Conservation (phyloP, 2,329 filamentous ascomycete species). For the Phyllachora maydis region DNA sequence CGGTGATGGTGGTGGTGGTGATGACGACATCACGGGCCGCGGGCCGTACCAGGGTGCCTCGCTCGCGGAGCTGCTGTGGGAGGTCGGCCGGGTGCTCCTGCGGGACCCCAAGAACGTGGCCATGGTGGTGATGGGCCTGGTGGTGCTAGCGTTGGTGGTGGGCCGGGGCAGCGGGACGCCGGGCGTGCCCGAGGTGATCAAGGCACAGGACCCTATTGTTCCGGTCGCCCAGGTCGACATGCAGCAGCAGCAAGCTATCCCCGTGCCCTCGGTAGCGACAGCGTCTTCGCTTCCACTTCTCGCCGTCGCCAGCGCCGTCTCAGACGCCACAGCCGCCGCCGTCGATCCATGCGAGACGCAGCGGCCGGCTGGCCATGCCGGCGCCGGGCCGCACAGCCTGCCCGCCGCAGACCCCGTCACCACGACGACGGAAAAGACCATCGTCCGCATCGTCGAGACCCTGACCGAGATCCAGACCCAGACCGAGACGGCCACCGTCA, state of each 20-base stretch:
- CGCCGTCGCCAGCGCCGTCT: background rate
- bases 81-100: constrained; percentile 30
- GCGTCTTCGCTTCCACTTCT: background rate
- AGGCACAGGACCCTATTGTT: background rate
- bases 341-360: background rate
- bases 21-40: background rate
- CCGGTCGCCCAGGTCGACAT: too few relatives aligned
- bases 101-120: constrained; percentile 37
- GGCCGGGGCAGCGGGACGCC: constrained; percentile 15
- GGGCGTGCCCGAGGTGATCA: constrained; percentile 2
- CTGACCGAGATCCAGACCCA: constrained; percentile 9
- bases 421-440: constrained; percentile 7
- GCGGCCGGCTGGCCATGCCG: constrained; percentile 1
- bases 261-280: background rate
- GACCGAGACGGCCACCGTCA: constrained; percentile 7
- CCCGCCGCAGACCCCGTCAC: constrained; percentile 1
- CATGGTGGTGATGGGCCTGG: constrained; percentile 32
- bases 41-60: constrained; percentile 19
- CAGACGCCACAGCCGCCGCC: background rate
- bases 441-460: constrained; percentile 8
- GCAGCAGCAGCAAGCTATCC: too few relatives aligned
- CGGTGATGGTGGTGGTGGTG: too few relatives aligned
- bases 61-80: constrained; percentile 29
- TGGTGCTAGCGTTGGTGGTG: constrained; percentile 30
- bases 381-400: constrained; percentile 1